phyloP scores from a whole-genome alignment of 2,329 filamentous ascomycete genomes.

The Conoideocrella luteorostrata region DNA sequence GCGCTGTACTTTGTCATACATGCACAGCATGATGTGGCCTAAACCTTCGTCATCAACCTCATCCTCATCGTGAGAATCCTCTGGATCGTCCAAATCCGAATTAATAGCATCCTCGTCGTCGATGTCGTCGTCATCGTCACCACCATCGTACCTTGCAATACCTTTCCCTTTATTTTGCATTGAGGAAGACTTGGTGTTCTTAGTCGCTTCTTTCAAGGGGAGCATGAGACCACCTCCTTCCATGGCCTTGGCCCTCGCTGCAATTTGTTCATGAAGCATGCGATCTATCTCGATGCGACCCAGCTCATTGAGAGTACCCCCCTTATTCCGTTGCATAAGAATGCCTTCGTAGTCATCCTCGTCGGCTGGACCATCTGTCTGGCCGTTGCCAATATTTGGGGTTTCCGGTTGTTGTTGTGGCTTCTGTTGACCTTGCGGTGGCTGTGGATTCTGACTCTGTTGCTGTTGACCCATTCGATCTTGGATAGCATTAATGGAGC shows the following conservation, averaged over 20 bases:
- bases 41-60: slow-evolving; percentile 81
- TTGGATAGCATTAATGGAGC: slow-evolving; percentile 59
- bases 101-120: slow-evolving; percentile 96
- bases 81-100: slow-evolving; percentile 91
- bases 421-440: slow-evolving; percentile 23
- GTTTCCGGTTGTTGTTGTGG: slow-evolving; percentile 4
- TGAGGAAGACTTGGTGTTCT: slow-evolving; percentile 16
- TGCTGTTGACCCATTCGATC: slow-evolving; percentile 30
- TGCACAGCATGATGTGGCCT: slow-evolving; percentile 93
- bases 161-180: slow-evolving; percentile 20
- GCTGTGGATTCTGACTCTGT: slow-evolving; percentile 22
- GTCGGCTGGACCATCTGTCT: slow-evolving; percentile 68
- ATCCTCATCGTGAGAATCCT: slow-evolving; percentile 77
- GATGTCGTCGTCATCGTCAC: slow-evolving; percentile 51
- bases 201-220: slow-evolving; percentile 53
- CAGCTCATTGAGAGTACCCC: slow-evolving; percentile 49
- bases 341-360: slow-evolving; percentile 52
- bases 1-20: slow-evolving; percentile 97
- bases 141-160: slow-evolving; percentile 54
- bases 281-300: slow-evolving; percentile 60
- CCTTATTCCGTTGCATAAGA: slow-evolving; percentile 49
- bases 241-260: slow-evolving; percentile 58
- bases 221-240: slow-evolving; percentile 73
- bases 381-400: slow-evolving; percentile 31
- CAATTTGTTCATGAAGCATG: slow-evolving; percentile 62